Evolutionary conservation across 441 rosid species (phyloP).

Genomic region (Corymbia citriodora): DNA sequence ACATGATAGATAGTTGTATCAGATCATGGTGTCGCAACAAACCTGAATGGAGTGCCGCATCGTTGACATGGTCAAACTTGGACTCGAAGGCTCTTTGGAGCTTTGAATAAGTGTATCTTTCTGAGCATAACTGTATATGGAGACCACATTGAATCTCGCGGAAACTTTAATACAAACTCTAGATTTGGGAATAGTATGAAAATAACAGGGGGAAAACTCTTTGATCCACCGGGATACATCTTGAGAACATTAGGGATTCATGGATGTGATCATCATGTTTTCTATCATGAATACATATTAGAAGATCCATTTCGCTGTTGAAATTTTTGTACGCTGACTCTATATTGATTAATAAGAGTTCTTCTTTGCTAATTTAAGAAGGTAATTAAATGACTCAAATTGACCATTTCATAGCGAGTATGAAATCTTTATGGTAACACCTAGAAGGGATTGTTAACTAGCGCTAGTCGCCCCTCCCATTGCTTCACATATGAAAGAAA

Average conservation of each 20-base stretch:
- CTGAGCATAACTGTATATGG: background rate
- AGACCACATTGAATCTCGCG: background rate
- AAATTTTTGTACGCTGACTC: background rate
- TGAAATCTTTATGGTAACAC: background rate
- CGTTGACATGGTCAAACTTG: background rate
- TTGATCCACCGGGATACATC: background rate
- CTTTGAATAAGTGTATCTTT: background rate
- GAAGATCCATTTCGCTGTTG: background rate
- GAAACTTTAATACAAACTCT: background rate
- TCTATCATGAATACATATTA: background rate
- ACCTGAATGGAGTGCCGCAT: background rate
- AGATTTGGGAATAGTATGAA: background rate
- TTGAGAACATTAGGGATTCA: background rate
- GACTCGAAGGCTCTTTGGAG: background rate
- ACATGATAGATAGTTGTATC: background rate
- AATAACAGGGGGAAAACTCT: background rate
- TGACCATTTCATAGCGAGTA: background rate
- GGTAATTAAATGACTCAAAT: background rate
- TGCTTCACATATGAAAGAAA: background rate
- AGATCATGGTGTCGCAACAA: background rate
- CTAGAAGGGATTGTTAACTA: background rate
- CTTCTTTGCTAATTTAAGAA: background rate
- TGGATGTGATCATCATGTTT: background rate
- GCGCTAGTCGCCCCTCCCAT: background rate
- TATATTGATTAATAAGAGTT: background rate